Evolutionary conservation across 257 asterid genomes (phyloP), one percentile per base, ranked within the genome.

Genomic region (Penstemon barbatus): DNA sequence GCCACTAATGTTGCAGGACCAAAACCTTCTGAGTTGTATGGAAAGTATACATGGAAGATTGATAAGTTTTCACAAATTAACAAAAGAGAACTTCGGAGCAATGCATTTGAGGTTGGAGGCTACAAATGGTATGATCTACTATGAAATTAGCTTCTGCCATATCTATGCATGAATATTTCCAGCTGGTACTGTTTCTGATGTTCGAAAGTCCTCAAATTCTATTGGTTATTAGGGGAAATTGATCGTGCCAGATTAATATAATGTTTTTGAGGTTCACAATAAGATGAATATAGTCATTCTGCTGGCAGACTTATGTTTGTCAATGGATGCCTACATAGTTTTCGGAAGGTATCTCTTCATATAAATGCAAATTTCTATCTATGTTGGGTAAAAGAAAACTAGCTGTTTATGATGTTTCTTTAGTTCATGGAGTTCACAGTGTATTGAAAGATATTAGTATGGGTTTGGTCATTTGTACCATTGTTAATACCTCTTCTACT

Each of bases 71-170:
- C 86, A 45, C 86, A 83, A 77, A 74, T 80, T 33, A 83, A 77
- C 74, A 81, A 83, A 79, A 75, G 88, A 73, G 91, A 85, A 73
- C 86, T 80, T 51, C 79, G 85, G 56, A 80, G 88, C 75, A 74
- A 79, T 61, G 80, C 81, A 36, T 85, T 85, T 77, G 86, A 85
- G 74, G 82, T 75, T 74, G 91, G 91, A 43, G 81, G 88, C 74
- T 80, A 83, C 73, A 83, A 80, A 77, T 85, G 91, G 91, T 85
- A 80, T 36, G 73, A 13, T 48, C 65, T 57, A 39, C 55, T 61
- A 43, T 49, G 67, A 66, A 12, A 46, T 70, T 53, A 43, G 33
- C 45, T 68, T 58, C 53, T 75, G 69, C 61, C 40, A 15, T 53
- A 51, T 46, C 49, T 59, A 53, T 54, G 50, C 60, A 56, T 52